Base-by-base conservation (phyloP, 306 rosid genomes). In the Casuarina cunninghamiana region DNA sequence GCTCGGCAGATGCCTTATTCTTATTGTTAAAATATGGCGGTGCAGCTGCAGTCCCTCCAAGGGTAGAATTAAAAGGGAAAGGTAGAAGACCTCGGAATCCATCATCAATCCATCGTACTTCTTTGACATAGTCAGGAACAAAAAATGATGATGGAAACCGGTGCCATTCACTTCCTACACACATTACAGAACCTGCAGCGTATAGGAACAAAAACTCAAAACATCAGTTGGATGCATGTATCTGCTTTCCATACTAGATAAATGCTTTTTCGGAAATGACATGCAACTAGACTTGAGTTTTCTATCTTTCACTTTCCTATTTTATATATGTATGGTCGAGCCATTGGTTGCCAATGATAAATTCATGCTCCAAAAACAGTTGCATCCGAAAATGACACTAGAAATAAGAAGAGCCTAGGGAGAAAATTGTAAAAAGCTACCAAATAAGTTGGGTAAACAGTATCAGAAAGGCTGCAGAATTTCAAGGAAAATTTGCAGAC, bases 161-260 rank as follows among this genome's bases (percentile, higher is more conserved):
- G 72, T 96, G 97, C 98, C 99, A 96, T 83, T 93, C 99, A 62
- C 96, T 90, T 80, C 99, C 99, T 65, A 96, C 93, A 61, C 99
- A 96, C 11, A 96, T 84, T 39, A 90, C 86, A 84, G 99, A 81
- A 78, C 86, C 99, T 93, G 89, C 76, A 83, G 84, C 35, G n/a
- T 37, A 58, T 51, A 50, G 49, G 15, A 65, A 10, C 48, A 50
- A 45, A 73, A 58, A 55, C 26, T 38, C 35, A 66, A 45, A 39
- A 13, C 2, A 46, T 38, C 32, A 26, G 32, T 76, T 6, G 4
- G n/a, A 63, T 55, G 60, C 5, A 44, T 44, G n/a, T 16, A 63
- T 77, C 71, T 76, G 26, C 50, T 67, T 71, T 3, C 35, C 8
- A 32, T 53, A 62, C 45, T 37, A n/a, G 38, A 78, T 48, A 77